Conservation (phyloP, 2,329 filamentous ascomycete species). For the Endoconidiophora polonica region DNA sequence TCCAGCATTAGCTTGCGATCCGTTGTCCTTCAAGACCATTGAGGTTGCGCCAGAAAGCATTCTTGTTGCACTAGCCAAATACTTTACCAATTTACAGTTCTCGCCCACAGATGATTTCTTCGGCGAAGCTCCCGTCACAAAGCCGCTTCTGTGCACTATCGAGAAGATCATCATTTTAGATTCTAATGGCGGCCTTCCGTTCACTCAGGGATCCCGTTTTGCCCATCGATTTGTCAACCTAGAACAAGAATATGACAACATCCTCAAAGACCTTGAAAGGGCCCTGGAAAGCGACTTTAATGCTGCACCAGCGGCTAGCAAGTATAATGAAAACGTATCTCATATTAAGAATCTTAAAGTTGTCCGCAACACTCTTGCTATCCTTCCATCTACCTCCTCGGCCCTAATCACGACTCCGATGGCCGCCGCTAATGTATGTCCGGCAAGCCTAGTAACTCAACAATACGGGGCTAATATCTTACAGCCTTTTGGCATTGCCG, state of each 20-base stretch:
- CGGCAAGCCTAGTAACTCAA: constrained; percentile 24
- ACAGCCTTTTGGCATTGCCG: constrained; percentile 11
- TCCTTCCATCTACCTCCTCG: constrained; percentile 72
- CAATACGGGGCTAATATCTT: not conserved
- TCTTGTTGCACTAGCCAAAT: constrained; percentile 58
- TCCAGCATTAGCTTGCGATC: constrained; percentile 9
- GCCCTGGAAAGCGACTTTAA: constrained; percentile 13
- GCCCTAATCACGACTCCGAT: constrained; percentile 74
- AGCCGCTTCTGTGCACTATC: constrained; percentile 38
- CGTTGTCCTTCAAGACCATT: constrained; percentile 5
- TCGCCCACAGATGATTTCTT: constrained; percentile 6
- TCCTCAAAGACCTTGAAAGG: constrained; percentile 32
- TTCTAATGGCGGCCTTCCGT: constrained; percentile 68
- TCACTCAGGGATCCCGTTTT: constrained; percentile 26
- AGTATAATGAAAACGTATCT: constrained; percentile 24
- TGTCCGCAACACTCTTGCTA: constrained; percentile 49
- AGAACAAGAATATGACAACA: constrained; percentile 65
- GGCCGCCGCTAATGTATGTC: constrained; percentile 46
- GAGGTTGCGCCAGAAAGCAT: constrained; percentile 38
- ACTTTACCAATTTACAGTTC: constrained; percentile 52
- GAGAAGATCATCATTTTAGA: constrained; percentile 85
- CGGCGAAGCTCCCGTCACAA: not conserved
- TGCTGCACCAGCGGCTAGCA: not conserved
- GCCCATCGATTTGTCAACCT: constrained; percentile 63
- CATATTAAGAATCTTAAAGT: constrained; percentile 55